A percentile compares a stretch with the other conserved stretches of the same genome.
These are phyloP conservation scores for Schwanniomyces yamadae DNA, from an alignment of 805 yeast genomes.

Conservation along the genomic window DNA sequence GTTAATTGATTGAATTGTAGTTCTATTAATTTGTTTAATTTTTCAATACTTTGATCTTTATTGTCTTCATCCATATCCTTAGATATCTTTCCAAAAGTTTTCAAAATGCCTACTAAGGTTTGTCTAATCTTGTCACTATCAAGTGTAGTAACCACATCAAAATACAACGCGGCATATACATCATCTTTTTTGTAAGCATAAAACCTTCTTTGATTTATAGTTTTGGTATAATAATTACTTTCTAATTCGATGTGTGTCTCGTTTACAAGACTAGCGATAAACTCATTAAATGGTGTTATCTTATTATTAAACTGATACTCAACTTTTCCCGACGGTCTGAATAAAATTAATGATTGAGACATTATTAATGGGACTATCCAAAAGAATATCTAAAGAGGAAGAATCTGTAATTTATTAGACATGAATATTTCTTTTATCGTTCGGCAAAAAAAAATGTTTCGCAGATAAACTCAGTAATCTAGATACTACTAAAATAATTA, in stretches of 20 bases:
- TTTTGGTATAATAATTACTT: slow-evolving; percentile 30
- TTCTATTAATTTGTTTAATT: slow-evolving; percentile 34
- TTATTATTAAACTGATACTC: slow-evolving; percentile 37
- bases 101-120: slow-evolving; percentile 31
- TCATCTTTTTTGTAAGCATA: slow-evolving; percentile 28
- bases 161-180: slow-evolving; percentile 35
- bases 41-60: slow-evolving; percentile 14
- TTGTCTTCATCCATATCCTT: slow-evolving; percentile 20
- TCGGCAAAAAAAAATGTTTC: too few relatives aligned
- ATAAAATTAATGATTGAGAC: slow-evolving; percentile 42
- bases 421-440: too few relatives aligned
- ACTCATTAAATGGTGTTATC: slow-evolving; percentile 39
- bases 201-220: slow-evolving; percentile 32
- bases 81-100: slow-evolving; percentile 27
- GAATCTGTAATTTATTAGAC: too few relatives aligned
- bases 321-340: slow-evolving; percentile 34
- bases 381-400: too few relatives aligned
- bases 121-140: slow-evolving; percentile 37
- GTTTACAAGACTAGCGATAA: slow-evolving; percentile 33
- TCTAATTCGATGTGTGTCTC: slow-evolving; percentile 35
- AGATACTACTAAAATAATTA: too few relatives aligned
- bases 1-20: slow-evolving; percentile 39
- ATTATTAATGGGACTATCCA: too few relatives aligned
- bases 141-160: slow-evolving; percentile 38
- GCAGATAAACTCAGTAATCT: not conserved